Base-by-base conservation (phyloP, 2,329 filamentous ascomycete species). In the Pseudocercospora crystallina region DNA sequence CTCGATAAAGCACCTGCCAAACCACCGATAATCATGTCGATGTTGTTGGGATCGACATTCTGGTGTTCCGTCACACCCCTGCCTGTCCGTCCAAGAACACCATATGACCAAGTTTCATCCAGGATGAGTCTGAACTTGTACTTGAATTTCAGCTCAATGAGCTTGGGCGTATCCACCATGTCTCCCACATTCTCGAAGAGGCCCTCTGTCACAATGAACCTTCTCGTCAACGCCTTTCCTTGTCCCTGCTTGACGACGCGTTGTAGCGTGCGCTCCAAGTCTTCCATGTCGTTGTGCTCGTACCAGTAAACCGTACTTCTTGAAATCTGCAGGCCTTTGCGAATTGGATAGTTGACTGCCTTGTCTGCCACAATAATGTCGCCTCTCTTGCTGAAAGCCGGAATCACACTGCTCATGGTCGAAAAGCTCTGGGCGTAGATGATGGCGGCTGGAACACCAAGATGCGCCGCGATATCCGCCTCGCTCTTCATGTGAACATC, bases 41-140 rank as follows among this genome's bases (percentile, higher is more conserved):
- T 85, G 67, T 95, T 88, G 8, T 86, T 83, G 0, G 92, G 85
- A 68, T 97, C 94, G 13, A 99, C 92, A 62, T 97, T 96, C 67
- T 97, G 94, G 5, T 92, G 89, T 75, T 99, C 95, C 0, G 94
- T 97, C 34, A 97, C 79, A 52, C 94, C 94, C 45, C 90, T 86
- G 14, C 94, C 95, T 20, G 90, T 96, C 55, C 90, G 82, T 41
- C 94, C 94, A 5, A 99, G 81, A 13, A 97, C 88, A 53, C 92
- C 95, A 68, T 97, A 99, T 1, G 91, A 96, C 86, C 89, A 95
- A 1, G 91, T 96, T 76, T 99, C 94, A 70, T 99, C 94, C 33
- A 99, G 84, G 59, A 97, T 95, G 49, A 99, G 82, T 63, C 94
- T 90, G 77, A 97, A 99, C 75, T 96, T 99, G 81, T 97, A 96